Base-by-base conservation (phyloP, 306 rosid genomes). In the Castanea mollissima region DNA sequence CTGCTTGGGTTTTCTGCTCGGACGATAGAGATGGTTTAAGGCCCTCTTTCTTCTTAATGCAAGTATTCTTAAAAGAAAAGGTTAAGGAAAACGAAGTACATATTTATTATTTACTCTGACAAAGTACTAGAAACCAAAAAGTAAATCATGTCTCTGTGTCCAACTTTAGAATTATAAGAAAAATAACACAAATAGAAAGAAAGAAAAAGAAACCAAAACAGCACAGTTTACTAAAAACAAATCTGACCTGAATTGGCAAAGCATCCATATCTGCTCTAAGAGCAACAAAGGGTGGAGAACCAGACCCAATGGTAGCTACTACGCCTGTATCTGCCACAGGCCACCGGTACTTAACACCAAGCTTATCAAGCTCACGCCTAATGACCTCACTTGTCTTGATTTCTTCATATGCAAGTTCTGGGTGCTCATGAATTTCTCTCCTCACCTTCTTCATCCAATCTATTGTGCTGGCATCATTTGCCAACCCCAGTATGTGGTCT, bases 251-350 rank as follows among this genome's bases (percentile, higher is more conserved):
- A 85, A 94, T 88, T 23, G 98, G 98, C 85, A 94, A 68, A 74
- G 97, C 98, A 85, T 94, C 97, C 98, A 94, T 94, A 78, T 94
- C 98, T 1, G 97, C 98, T 84, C 98, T 88, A 8, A 92, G 89
- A 81, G 97, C 98, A 72, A 94, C 90, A 82, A 90, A 84, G 44
- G 98, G 98, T 19, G 96, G 87, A 76, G 78, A 82, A 3, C 98
- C 97, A 74, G 96, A 85, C 31, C 98, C 98, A 76, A 94, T 78
- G 21, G 76, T 86, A 14, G 97, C 98, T 7, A 92, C 98, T 0
- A 92, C 83, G 27, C 98, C 98, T 4, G 97, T 94, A 6, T 65
- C 77, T 3, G 97, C 97, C 76, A 92, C 96, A 0, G 97, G 98
- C 98, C 98, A 94, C 3, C 81, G 76, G 76, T 89, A 94, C 56